A percentile compares a stretch with the other conserved stretches of the same genome.
These are phyloP conservation scores for Dendrothele bispora DNA, from an alignment of 768 basidiomycete species.

Conservation along the genomic window DNA sequence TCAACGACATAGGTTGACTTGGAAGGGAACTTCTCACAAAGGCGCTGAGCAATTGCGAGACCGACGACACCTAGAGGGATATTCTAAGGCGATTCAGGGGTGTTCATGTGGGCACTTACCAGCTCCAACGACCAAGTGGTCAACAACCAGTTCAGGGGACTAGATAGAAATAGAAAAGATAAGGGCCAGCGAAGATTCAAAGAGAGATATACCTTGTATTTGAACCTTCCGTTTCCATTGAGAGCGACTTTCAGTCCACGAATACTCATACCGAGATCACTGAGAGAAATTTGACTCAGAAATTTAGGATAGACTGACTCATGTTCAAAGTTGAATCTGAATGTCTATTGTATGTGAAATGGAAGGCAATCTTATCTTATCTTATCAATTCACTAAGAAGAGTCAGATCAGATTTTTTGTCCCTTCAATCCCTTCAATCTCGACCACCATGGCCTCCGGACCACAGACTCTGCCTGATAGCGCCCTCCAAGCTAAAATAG, in stretches of 20 bases:
- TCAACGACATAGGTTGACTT: constrained; percentile 84
- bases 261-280: too few relatives aligned
- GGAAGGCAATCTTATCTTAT: too few relatives aligned
- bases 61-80: constrained; percentile 70
- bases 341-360: too few relatives aligned
- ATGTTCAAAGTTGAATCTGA: too few relatives aligned
- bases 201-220: constrained; percentile 53
- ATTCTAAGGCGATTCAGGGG: not conserved
- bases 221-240: constrained; percentile 58
- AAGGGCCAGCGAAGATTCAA: not conserved
- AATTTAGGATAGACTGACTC: too few relatives aligned
- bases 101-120: constrained; percentile 41
- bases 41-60: constrained; percentile 77
- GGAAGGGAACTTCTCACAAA: constrained; percentile 61
- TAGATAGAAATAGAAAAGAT: not conserved
- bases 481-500: constrained; percentile 37
- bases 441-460: constrained; percentile 20
- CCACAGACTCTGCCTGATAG: constrained; percentile 35
- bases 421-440: not conserved
- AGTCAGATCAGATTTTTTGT: too few relatives aligned
- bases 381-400: too few relatives aligned
- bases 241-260: constrained; percentile 59
- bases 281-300: too few relatives aligned
- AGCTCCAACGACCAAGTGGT: constrained; percentile 87
- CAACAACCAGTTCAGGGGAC: constrained; percentile 67